A percentile compares a stretch with the other conserved stretches of the same genome.
Conservation (phyloP, 164 flowering plant species). For the Taxillus chinensis region DNA sequence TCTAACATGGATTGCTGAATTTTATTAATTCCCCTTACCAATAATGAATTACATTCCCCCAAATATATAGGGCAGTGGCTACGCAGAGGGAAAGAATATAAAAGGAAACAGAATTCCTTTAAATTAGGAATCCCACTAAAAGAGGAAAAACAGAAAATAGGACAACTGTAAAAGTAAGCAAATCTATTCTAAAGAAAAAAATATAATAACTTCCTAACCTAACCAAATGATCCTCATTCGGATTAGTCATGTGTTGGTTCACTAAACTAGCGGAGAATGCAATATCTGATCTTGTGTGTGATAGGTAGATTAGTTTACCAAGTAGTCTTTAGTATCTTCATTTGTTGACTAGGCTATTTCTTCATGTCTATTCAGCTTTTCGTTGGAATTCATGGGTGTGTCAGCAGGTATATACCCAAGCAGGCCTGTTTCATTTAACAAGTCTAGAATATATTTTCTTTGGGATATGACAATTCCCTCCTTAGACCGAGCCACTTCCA, state of each 20-base stretch:
- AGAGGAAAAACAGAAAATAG: no score
- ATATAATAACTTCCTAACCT: no score
- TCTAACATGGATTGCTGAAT: no score
- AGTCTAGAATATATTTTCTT: not conserved
- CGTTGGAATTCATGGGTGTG: not conserved
- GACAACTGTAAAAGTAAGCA: no score
- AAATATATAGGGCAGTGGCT: no score
- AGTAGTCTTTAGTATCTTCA: not conserved
- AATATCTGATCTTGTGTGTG: slow-evolving; percentile 1
- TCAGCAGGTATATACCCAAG: slow-evolving; percentile 2
- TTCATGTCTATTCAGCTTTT: not conserved
- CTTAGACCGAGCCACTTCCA: not conserved
- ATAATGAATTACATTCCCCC: no score
- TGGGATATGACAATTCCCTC: not conserved
- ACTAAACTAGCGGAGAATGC: not conserved
- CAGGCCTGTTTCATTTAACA: not conserved
- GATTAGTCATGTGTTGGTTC: not conserved
- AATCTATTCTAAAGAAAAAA: no score
- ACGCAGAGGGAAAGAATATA: no score
- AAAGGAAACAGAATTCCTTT: no score
- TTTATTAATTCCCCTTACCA: no score
- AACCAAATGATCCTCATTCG: slow-evolving; percentile 1
- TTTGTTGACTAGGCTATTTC: not conserved
- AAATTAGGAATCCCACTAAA: no score
- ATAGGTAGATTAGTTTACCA: not conserved